Evolutionary conservation across 2,329 filamentous ascomycete genomes (phyloP).

Genomic region (Alternaria sp.): DNA sequence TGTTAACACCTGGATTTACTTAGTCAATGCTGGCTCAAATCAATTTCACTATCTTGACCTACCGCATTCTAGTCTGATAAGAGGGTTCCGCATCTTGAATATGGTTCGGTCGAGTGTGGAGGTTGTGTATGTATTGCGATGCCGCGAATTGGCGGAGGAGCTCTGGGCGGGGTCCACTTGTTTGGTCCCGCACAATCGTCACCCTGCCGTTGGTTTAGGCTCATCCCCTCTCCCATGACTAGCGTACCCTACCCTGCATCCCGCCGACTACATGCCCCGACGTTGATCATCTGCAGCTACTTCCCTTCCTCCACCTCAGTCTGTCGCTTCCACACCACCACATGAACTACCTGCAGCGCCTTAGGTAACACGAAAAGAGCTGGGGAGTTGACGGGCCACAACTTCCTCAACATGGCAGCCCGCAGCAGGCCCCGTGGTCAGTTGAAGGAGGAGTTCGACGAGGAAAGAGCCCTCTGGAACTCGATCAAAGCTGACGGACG

Average conservation of each 20-base stretch:
- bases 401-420: conserved; percentile 49
- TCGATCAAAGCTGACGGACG: conserved; percentile 54
- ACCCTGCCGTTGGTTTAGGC: conserved; percentile 30
- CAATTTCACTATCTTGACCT: conserved; percentile 22
- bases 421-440: conserved; percentile 53
- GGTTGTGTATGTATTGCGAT: conserved; percentile 13
- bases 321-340: conserved; percentile 7
- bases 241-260: conserved; percentile 27
- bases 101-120: background rate
- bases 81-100: conserved; percentile 63
- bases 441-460: conserved; percentile 58
- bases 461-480: conserved; percentile 58
- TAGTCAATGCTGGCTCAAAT: conserved; percentile 12
- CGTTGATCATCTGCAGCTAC: conserved; percentile 5
- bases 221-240: conserved; percentile 27
- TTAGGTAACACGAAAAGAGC: conserved; percentile 15
- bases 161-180: conserved; percentile 15
- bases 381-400: conserved; percentile 12
- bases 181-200: conserved; percentile 22
- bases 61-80: conserved; percentile 84
- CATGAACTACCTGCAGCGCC: conserved; percentile 10
- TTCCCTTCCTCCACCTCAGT: conserved; percentile 2
- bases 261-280: conserved; percentile 7
- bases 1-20: conserved; percentile 80
- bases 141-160: conserved; percentile 11